A percentile compares a stretch with the other conserved stretches of the same genome.
phyloP scores from a whole-genome alignment of 129 eudicot genomes.

The Artemisia tridentata region DNA sequence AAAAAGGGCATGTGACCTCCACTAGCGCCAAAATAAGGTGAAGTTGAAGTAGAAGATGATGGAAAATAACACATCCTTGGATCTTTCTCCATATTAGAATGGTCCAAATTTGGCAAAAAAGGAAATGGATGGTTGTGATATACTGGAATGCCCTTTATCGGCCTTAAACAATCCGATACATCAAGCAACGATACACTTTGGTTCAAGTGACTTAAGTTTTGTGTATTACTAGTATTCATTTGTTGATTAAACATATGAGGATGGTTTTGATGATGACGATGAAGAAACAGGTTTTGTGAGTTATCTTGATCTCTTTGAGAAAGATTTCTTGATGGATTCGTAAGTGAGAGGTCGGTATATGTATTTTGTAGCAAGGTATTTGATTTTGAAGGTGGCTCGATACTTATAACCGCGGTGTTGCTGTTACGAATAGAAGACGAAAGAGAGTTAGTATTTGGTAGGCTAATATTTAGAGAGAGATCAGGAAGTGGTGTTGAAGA shows the following conservation, averaged over 20 bases:
- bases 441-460: constrained; percentile 36
- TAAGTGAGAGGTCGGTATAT: constrained; percentile 58
- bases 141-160: constrained; percentile 87
- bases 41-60: constrained; percentile 32
- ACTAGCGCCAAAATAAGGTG: constrained; percentile 37
- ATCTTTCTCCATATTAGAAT: constrained; percentile 44
- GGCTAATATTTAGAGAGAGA: constrained; percentile 91
- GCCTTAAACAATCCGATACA: constrained; percentile 55
- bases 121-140: constrained; percentile 78
- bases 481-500: constrained; percentile 66
- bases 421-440: constrained; percentile 16
- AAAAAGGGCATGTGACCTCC: constrained; percentile 55
- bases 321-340: constrained; percentile 39
- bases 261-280: constrained; percentile 21
- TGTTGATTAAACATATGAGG: constrained; percentile 26
- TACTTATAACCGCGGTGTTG: background rate
- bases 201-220: constrained; percentile 34
- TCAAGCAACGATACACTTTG: constrained; percentile 52
- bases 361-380: constrained; percentile 24
- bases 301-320: constrained; percentile 32
- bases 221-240: constrained; percentile 16
- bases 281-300: constrained; percentile 35
- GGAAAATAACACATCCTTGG: constrained; percentile 65
- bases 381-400: constrained; percentile 22
- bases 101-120: constrained; percentile 53